Conservation (phyloP, 1,284 basidiomycete species). For the Filobasidium uniguttulatum region DNA sequence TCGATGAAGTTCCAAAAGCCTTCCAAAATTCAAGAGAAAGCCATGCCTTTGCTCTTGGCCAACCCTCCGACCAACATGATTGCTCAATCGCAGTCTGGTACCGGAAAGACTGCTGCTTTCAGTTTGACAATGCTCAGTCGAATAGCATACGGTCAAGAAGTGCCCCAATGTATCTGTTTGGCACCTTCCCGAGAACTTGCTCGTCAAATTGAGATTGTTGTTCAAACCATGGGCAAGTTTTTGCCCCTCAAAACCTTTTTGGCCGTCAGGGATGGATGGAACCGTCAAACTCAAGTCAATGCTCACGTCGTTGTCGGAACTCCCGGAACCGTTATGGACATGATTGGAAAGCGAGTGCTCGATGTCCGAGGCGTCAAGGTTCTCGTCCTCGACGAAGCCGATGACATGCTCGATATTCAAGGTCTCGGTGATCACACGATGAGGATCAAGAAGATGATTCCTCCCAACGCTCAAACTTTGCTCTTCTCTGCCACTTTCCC, state of each 20-base stretch:
- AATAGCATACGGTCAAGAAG: conserved; percentile 67
- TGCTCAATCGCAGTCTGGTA: conserved; percentile 97
- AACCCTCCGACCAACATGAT: conserved; percentile 97
- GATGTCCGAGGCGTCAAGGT: conserved; percentile 74
- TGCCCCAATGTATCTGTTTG: conserved; percentile 85
- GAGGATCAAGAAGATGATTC: conserved; percentile 69
- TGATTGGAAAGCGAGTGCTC: conserved; percentile 44
- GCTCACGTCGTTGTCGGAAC: conserved; percentile 93
- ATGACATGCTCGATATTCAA: conserved; percentile 96
- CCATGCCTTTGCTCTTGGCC: conserved; percentile 75
- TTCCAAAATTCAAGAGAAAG: conserved; percentile 97
- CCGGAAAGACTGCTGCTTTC: conserved; percentile 98
- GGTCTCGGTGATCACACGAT: conserved; percentile 93
- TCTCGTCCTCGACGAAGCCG: conserved; percentile 95
- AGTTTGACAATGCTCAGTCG: conserved; percentile 94
- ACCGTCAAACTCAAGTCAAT: conserved; percentile 45
- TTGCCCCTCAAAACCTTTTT: conserved; percentile 84
- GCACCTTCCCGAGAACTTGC: conserved; percentile 90
- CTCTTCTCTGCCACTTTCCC: conserved; percentile 98
- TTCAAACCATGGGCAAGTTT: conserved; percentile 82
- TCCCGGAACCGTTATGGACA: conserved; percentile 85
- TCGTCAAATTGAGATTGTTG: conserved; percentile 81
- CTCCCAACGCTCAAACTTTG: conserved; percentile 59
- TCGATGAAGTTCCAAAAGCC: conserved; percentile 94
- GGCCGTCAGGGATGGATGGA: conserved; percentile 71